Base-by-base conservation (phyloP, 2,329 filamentous ascomycete species). In the Colletotrichum spinosum region DNA sequence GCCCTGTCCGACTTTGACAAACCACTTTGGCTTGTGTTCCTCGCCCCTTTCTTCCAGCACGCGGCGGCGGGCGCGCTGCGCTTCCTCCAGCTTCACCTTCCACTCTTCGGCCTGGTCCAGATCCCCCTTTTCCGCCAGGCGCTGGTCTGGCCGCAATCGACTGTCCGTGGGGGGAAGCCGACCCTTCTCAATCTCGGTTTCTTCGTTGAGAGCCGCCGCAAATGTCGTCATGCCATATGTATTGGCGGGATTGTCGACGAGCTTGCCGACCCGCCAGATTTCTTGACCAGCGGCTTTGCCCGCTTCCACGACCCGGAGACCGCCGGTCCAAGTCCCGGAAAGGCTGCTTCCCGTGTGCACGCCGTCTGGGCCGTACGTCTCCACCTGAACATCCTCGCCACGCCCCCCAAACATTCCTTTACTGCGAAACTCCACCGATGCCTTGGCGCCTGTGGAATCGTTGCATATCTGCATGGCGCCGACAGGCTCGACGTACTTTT, bases 341-440 rank as follows among this genome's bases (percentile, higher is more conserved):
- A 98, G 81, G 13, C 91, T 89, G 10, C 90, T 82, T 1, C 92
- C 86, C 0, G 91, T 86, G 17, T 88, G 83, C 33, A 81, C 78
- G 45, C 93, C 93, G 60, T 90, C 84, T 0, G 85, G 78, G 63
- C 90, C 89, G 70, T 90, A 90, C 1, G 90, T 86, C 71, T 94
- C 90, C 7, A 95, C 90, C 41, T 86, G 84, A 9, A 98, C 92
- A 67, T 99, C 96, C 77, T 99, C 96, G 67, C 91, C 92, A 61
- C 96, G 89, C 12, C 96, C 96, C 38, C 95, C 94, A 80, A 98
- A 99, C 93, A 99, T 97, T 69, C 96, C 95, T 74, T 96, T 97
- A 60, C 91, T 88, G 75, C 96, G 97, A 81, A 99, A 99, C 62
- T 95, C 94, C 51, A 93, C 88, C n/a, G 90, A 84, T 1, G 94